Evolutionary conservation across 768 basidiomycete species (phyloP).

Genomic region (Rhizopogon sp.): DNA sequence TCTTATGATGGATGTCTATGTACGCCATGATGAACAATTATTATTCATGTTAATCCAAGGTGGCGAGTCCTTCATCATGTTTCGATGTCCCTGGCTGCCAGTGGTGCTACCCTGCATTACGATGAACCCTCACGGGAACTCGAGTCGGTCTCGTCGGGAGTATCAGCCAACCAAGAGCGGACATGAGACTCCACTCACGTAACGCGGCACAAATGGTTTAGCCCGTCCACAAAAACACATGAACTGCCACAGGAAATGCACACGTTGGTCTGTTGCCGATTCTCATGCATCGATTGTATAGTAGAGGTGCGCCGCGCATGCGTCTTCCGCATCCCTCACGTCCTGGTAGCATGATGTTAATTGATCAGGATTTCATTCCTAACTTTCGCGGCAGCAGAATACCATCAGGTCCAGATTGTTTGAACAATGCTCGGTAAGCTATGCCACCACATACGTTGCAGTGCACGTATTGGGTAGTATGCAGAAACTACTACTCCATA

Average conservation of each 20-base stretch:
- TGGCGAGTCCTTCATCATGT: no score
- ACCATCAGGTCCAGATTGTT: background rate
- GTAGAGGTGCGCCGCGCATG: background rate
- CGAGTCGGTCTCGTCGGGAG: background rate
- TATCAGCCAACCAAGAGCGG: background rate
- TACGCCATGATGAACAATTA: no score
- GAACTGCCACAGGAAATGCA: background rate
- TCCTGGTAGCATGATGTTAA: background rate
- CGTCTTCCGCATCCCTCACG: background rate
- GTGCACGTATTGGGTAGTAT: background rate
- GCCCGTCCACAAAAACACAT: background rate
- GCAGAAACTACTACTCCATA: background rate
- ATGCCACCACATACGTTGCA: background rate
- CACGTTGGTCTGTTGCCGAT: background rate
- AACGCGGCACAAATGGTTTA: background rate
- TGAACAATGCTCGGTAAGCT: no score
- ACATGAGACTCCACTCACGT: background rate
- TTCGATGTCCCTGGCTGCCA: no score
- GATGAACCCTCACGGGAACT: background rate
- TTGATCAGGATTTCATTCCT: background rate
- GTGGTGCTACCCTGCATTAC: no score
- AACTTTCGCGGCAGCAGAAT: no score
- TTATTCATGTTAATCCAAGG: no score
- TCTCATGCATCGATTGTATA: background rate
- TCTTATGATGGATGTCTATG: no score